Conservation (phyloP, 148 eudicot species). For the Camellia lanceoleosa region DNA sequence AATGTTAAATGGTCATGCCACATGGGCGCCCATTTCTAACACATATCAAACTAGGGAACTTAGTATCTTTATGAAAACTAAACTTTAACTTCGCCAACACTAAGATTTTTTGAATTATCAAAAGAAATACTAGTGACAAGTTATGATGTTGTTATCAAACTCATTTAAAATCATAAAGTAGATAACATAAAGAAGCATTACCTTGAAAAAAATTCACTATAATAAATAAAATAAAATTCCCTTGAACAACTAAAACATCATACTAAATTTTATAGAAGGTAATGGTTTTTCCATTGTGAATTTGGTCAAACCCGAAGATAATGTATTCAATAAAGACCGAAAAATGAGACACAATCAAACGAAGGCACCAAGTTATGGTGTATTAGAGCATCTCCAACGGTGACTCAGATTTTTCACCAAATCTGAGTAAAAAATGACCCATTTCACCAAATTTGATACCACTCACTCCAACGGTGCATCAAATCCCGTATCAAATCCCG, state of each 20-base stretch:
- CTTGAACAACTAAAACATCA: background rate
- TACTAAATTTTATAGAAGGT: background rate
- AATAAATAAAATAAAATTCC: background rate
- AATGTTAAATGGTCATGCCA: too few species aligned
- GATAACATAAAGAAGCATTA: too few species aligned
- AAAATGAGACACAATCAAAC: background rate
- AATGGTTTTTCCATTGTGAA: background rate
- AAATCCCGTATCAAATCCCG: too few species aligned
- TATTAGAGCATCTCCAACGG: background rate
- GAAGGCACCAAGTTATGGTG: background rate
- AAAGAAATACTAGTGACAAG: constrained; percentile 1
- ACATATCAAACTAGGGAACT: background rate
- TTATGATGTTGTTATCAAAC: background rate
- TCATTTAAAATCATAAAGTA: background rate
- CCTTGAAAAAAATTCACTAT: background rate
- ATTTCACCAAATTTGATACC: too few species aligned
- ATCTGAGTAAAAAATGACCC: too few species aligned
- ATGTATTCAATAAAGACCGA: background rate
- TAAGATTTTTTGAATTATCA: background rate
- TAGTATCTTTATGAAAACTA: background rate
- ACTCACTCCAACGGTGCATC: too few species aligned
- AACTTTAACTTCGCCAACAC: background rate
- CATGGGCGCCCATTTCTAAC: too few species aligned
- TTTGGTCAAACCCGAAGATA: background rate
- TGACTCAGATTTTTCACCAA: too few species aligned